Base-by-base conservation (phyloP, 495 filamentous ascomycete genomes). In the Podospora pseudopauciseta region DNA sequence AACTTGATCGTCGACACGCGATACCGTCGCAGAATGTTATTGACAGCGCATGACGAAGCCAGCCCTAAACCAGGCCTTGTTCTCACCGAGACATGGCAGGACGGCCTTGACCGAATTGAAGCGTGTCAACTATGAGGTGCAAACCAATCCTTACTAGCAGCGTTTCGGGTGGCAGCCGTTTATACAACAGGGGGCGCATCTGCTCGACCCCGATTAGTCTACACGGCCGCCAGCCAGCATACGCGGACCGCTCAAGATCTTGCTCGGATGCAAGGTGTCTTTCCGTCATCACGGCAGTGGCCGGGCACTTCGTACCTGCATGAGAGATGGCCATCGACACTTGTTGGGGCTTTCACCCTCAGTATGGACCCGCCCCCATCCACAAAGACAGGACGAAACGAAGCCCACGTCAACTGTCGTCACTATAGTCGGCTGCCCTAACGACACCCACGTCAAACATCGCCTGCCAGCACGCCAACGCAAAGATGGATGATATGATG, bases 181-280 rank as follows among this genome's bases (percentile, higher is more conserved):
- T 23, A 23, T 30, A 49, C 11, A 39, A 39, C 34, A 68, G 5
- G 65, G n/a, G 60, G 23, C 16, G 39, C 49, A 19, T 16, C 54
- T 58, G 26, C 34, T 54, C 56, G 63, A 20, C 27, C 65, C 65
- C n/a, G 27, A 70, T 60, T 49, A 23, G 68, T 67, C 34, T 44
- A 67, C 19, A 66, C 63, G n/a, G 27, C 60, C 60, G 64, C 32
- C 54, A 54, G 34, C 32, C 4, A 32, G 13, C 27, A 62, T 64
- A 62, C 39, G 64, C 65, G 59, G 65, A 30, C 65, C 57, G 65
- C 11, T 58, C 62, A 59, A 53, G 66, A 64, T 44, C 18, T 30
- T 32, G 27, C n/a, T 55, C 63, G 23, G 53, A 44, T 55, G 44
- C 23, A 49, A 27, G 58, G 56, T 58, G 23, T 23, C 30, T 27